Evolutionary conservation across 129 eudicot genomes (phyloP).

Genomic region (Lactuca sativa): DNA sequence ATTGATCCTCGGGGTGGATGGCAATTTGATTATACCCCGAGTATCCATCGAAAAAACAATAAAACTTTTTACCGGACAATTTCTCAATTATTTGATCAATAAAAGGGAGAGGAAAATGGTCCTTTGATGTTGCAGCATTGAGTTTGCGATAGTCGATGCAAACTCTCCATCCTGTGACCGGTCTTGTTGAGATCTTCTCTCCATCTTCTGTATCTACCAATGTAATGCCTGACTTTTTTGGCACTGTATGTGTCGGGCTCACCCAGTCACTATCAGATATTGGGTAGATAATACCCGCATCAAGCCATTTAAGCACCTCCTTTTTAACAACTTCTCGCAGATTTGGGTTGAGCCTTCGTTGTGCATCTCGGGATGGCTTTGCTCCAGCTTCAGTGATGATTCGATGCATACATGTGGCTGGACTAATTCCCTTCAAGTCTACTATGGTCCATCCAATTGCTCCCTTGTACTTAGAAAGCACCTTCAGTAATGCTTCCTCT

Average conservation of each 20-base stretch:
- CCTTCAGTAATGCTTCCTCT: too few species aligned
- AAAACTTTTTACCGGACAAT: neutral
- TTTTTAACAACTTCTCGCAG: neutral
- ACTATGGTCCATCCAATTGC: neutral
- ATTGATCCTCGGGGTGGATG: too few species aligned
- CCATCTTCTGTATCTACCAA: too few species aligned
- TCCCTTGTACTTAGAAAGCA: neutral
- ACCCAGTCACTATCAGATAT: neutral
- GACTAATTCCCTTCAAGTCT: neutral
- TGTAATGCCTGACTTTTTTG: neutral
- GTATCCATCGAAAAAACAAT: too few species aligned
- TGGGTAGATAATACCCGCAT: neutral
- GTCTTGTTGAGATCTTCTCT: too few species aligned
- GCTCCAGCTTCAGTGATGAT: neutral
- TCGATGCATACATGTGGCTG: neutral
- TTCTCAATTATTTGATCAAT: neutral
- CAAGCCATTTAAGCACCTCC: neutral
- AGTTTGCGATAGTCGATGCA: too few species aligned
- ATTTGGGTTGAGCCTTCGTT: too few species aligned
- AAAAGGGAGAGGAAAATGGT: neutral
- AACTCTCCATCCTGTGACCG: too few species aligned
- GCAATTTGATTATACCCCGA: too few species aligned
- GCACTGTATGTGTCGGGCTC: neutral
- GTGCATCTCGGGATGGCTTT: neutral
- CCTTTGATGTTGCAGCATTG: neutral